Conservation (phyloP, 306 rosid genomes). For the Begonia fuchsioides region DNA sequence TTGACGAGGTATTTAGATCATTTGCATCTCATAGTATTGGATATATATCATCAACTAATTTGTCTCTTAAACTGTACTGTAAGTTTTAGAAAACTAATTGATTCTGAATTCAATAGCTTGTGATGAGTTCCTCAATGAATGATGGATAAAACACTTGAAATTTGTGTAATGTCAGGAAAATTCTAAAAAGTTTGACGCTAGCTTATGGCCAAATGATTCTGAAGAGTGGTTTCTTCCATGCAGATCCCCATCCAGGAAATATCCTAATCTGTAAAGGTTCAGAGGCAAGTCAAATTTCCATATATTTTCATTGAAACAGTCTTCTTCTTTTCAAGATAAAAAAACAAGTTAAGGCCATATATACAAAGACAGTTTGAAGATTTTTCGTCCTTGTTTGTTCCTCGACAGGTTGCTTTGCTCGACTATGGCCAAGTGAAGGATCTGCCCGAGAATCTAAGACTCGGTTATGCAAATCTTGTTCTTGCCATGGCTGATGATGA, state of each 20-base stretch:
- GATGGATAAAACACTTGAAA: too few species aligned
- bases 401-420: constrained; percentile 70
- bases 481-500: constrained; percentile 77
- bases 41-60: too few species aligned
- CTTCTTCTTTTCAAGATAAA: too few species aligned
- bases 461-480: constrained; percentile 87
- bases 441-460: constrained; percentile 79
- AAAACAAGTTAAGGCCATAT: too few species aligned
- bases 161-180: constrained; percentile 52
- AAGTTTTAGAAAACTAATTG: too few species aligned
- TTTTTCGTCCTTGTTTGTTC: too few species aligned
- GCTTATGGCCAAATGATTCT: constrained; percentile 99
- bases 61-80: too few species aligned
- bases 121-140: too few species aligned
- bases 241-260: constrained; percentile 99
- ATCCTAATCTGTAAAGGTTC: constrained; percentile 86
- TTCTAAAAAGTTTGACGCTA: constrained; percentile 82
- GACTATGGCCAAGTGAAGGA: constrained; percentile 99
- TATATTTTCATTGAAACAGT: background rate
- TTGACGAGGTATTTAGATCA: too few species aligned
- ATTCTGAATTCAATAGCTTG: too few species aligned
- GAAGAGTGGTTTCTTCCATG: constrained; percentile 93
- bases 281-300: constrained; percentile 49
- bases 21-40: too few species aligned
- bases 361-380: too few species aligned